Conservation (phyloP, 2,329 filamentous ascomycete genomes). For the Aspergillus sp. region DNA sequence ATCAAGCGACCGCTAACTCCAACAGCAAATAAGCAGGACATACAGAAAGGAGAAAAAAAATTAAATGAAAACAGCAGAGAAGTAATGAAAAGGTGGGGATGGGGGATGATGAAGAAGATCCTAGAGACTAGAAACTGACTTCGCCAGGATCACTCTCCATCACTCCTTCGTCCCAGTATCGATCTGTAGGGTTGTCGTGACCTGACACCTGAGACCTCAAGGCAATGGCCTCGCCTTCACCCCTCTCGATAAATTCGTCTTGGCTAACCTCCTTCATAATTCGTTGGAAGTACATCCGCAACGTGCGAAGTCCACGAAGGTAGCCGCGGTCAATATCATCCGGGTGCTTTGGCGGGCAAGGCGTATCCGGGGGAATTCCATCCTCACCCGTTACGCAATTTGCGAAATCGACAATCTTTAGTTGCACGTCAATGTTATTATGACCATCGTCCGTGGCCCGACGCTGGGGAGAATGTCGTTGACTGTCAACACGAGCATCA, state of each 20-base stretch:
- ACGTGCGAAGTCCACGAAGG: slow-evolving; percentile 74
- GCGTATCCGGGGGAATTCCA: slow-evolving; percentile 53
- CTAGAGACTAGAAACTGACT: slow-evolving; percentile 46
- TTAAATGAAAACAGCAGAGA: slow-evolving; percentile 7
- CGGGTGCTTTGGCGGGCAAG: slow-evolving; percentile 79
- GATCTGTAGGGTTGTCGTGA: slow-evolving; percentile 30
- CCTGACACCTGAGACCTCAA: slow-evolving; percentile 34
- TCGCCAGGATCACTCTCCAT: slow-evolving; percentile 45
- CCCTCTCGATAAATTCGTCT: slow-evolving; percentile 45
- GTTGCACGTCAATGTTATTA: slow-evolving; percentile 56
- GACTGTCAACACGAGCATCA: slow-evolving; percentile 24
- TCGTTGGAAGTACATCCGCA: slow-evolving; percentile 80
- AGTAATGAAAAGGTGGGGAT: slow-evolving; percentile 3
- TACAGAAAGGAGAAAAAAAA: slow-evolving; percentile 6
- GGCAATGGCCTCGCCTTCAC: slow-evolving; percentile 43
- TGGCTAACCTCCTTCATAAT: slow-evolving; percentile 75
- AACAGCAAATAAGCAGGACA: slow-evolving; percentile 8
- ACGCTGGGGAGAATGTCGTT: slow-evolving; percentile 35
- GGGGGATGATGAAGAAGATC: slow-evolving; percentile 7
- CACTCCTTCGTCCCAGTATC: slow-evolving; percentile 43
- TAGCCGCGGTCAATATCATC: slow-evolving; percentile 84
- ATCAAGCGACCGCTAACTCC: slow-evolving; percentile 15
- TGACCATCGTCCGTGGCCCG: slow-evolving; percentile 36
- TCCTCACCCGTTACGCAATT: slow-evolving; percentile 94
- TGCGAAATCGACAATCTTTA: slow-evolving; percentile 98